Evolutionary conservation across 257 asterid species (phyloP).

Genomic region (Solanum pennellii): DNA sequence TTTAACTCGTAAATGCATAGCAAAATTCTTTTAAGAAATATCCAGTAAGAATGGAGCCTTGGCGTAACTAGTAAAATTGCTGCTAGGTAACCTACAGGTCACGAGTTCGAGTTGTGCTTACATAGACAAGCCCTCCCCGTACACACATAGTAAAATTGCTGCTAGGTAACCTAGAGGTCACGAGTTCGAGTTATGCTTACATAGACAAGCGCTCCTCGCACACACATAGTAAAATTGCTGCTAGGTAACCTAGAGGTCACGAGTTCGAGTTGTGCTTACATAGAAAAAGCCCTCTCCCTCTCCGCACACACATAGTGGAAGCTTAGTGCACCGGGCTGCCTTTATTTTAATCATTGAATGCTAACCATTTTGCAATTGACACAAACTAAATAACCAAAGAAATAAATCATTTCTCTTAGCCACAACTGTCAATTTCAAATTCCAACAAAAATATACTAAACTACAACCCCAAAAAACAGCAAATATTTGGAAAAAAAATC

Average conservation of each 20-base stretch:
- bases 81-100: too few species aligned
- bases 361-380: background rate
- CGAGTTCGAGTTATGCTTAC: too few species aligned
- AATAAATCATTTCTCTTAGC: background rate
- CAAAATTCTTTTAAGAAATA: background rate
- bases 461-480: background rate
- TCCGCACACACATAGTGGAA: background rate
- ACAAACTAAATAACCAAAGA: background rate
- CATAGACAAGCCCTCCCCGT: too few species aligned
- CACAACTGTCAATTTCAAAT: background rate
- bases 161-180: too few species aligned
- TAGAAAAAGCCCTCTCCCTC: background rate
- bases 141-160: too few species aligned
- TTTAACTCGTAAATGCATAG: background rate
- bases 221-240: fast-evolving
- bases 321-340: background rate
- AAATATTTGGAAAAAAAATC: background rate
- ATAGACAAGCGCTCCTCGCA: background rate
- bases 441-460: background rate
- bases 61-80: background rate
- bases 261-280: background rate
- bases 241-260: background rate
- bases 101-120: too few species aligned
- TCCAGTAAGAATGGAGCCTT: background rate
- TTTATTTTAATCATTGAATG: background rate